A percentile compares a stretch with the other conserved stretches of the same genome.
phyloP scores from a whole-genome alignment of 2,329 filamentous ascomycete genomes.

The Meredithiella fracta region DNA sequence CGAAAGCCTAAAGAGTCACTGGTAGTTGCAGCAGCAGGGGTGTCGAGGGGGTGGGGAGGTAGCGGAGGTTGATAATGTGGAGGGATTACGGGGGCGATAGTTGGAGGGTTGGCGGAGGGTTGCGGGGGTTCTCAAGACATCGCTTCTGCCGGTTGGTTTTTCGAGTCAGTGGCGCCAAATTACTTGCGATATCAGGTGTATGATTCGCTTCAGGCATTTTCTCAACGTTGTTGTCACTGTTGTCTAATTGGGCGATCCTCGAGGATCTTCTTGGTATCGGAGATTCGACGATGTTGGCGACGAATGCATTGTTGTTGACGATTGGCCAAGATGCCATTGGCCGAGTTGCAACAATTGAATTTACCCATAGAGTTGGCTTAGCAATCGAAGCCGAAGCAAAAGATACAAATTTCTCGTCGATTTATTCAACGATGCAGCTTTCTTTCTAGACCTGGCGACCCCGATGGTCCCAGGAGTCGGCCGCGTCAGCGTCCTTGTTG shows the following conservation, averaged over 20 bases:
- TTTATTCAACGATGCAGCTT: conserved; percentile 72
- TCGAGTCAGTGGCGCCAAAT: conserved; percentile 74
- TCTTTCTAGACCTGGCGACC: conserved; percentile 71
- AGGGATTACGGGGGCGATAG: conserved; percentile 23
- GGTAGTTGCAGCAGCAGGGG: not conserved
- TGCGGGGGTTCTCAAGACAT: conserved; percentile 16
- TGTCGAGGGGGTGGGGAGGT: conserved; percentile 17
- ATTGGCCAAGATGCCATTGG: conserved; percentile 70
- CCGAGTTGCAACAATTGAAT: conserved; percentile 68
- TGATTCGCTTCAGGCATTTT: conserved; percentile 71
- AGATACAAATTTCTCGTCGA: conserved; percentile 76
- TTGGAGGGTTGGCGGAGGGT: not conserved
- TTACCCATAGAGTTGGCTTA: conserved; percentile 67
- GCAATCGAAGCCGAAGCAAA: conserved; percentile 83
- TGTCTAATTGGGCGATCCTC: conserved; percentile 69
- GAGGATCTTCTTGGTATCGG: conserved; percentile 70
- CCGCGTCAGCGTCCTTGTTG: conserved; percentile 34
- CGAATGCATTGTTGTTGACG: conserved; percentile 63
- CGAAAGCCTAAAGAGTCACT: not conserved
- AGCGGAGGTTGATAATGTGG: conserved; percentile 25
- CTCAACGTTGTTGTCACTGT: conserved; percentile 60
- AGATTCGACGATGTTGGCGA: conserved; percentile 61
- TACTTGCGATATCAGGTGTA: conserved; percentile 58
- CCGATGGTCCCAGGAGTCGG: conserved; percentile 46
- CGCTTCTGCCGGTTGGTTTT: conserved; percentile 78